These are phyloP conservation scores for Tricholoma sp. DNA, from an alignment of 768 basidiomycete species.

Conservation along the genomic window DNA sequence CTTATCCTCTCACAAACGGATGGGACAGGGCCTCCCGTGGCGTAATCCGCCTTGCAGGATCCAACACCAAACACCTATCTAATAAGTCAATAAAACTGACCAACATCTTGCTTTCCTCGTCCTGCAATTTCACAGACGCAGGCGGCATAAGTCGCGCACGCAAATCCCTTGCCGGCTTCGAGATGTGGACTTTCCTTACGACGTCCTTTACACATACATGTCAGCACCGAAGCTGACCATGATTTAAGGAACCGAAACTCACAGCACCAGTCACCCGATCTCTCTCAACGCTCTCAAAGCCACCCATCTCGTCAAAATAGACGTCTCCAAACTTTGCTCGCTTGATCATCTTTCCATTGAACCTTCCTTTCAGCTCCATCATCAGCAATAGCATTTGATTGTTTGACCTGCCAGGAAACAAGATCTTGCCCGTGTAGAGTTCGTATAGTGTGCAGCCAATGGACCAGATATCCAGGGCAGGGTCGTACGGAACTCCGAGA, in stretches of 20 bases:
- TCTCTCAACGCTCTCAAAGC: constrained; percentile 77
- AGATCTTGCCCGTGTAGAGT: constrained; percentile 92
- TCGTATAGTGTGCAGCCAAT: constrained; percentile 97
- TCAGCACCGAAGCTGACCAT: not conserved
- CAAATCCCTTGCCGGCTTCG: constrained; percentile 80
- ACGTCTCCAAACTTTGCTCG: constrained; percentile 87
- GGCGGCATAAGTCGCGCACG: constrained; percentile 79
- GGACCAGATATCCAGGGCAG: constrained; percentile 93
- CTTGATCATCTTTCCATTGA: constrained; percentile 92
- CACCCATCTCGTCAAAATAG: constrained; percentile 92
- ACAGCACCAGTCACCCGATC: constrained; percentile 83
- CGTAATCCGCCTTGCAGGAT: constrained; percentile 81
- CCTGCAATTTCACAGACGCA: constrained; percentile 71
- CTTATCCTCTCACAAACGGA: constrained; percentile 66
- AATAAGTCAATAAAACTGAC: constrained; percentile 82
- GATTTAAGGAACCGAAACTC: constrained; percentile 29
- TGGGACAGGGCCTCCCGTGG: constrained; percentile 87
- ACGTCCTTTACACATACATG: constrained; percentile 52
- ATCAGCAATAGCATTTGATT: constrained; percentile 97
- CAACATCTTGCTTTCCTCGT: constrained; percentile 82
- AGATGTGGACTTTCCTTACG: constrained; percentile 73
- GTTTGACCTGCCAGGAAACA: constrained; percentile 94
- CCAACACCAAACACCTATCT: constrained; percentile 86
- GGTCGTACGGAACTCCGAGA: constrained; percentile 92
- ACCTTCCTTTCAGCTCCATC: constrained; percentile 96